Conservation (phyloP, 1,284 basidiomycete species). For the Xerocomus amazonicus region DNA sequence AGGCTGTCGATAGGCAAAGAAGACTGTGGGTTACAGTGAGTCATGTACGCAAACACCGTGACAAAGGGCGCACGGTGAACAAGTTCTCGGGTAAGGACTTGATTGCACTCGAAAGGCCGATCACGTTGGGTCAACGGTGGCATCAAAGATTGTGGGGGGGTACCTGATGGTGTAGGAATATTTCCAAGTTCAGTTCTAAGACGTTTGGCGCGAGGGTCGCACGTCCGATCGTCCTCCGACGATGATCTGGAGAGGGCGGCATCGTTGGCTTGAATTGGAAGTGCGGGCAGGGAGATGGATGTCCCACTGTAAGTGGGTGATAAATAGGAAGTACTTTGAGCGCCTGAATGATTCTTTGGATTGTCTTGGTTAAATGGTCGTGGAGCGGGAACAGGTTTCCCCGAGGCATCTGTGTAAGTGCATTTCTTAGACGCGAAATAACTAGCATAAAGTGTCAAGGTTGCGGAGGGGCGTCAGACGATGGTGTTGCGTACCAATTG, state of each 20-base stretch:
- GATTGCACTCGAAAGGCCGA: slow-evolving; percentile 50
- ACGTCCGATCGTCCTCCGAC: slow-evolving; percentile 31
- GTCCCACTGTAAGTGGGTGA: slow-evolving; percentile 15
- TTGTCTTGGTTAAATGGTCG: slow-evolving; percentile 34
- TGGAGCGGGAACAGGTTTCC: slow-evolving; percentile 72
- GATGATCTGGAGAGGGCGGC: slow-evolving; percentile 10
- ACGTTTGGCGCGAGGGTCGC: slow-evolving; percentile 25
- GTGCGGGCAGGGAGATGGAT: slow-evolving; percentile 14
- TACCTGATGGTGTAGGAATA: slow-evolving; percentile 32
- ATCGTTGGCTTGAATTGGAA: slow-evolving; percentile 19
- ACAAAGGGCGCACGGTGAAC: slow-evolving; percentile 56
- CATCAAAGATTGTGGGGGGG: slow-evolving; percentile 40
- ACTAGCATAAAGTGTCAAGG: slow-evolving; percentile 36
- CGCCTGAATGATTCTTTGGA: slow-evolving; percentile 21
- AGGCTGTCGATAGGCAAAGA: slow-evolving; percentile 77
- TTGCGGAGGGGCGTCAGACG: slow-evolving; percentile 1
- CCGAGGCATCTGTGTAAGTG: slow-evolving; percentile 75
- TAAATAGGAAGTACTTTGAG: slow-evolving; percentile 15
- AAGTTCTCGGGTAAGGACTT: slow-evolving; percentile 63
- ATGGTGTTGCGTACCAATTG: slow-evolving; percentile 56
- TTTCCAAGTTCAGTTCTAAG: slow-evolving; percentile 19
- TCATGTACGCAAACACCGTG: slow-evolving; percentile 9
- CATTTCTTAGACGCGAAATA: slow-evolving; percentile 78
- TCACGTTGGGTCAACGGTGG: slow-evolving; percentile 27
- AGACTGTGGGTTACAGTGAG: slow-evolving; percentile 44